A percentile compares a stretch with the other conserved stretches of the same genome.
Conservation (phyloP, 805 yeast species). For the Sungouiozyma ichnusensis region DNA sequence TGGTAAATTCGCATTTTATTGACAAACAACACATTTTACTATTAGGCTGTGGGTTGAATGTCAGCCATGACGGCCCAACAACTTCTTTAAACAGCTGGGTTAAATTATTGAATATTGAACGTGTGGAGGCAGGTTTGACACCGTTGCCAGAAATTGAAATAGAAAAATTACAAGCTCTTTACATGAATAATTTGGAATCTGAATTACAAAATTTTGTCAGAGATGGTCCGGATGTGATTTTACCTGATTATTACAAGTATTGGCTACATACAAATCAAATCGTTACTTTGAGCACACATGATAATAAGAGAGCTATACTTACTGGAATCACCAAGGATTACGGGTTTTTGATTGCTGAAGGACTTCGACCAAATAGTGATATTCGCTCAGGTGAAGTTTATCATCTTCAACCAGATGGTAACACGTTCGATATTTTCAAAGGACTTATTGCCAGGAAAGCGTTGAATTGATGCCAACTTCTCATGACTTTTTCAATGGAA, state of each 20-base stretch:
- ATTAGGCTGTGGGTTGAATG: conserved; percentile 81
- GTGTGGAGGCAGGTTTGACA: conserved; percentile 34
- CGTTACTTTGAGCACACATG: conserved; percentile 53
- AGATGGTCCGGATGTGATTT: conserved; percentile 58
- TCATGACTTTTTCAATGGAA: neutral
- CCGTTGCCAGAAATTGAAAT: conserved; percentile 36
- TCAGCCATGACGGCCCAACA: conserved; percentile 80
- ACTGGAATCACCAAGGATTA: conserved; percentile 76
- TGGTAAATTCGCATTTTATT: conserved; percentile 67
- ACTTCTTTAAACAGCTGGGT: conserved; percentile 74
- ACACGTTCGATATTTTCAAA: conserved; percentile 88
- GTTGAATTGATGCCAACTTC: neutral
- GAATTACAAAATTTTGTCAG: conserved; percentile 47
- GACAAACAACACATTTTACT: conserved; percentile 54
- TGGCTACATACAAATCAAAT: conserved; percentile 81
- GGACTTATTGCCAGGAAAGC: conserved; percentile 67
- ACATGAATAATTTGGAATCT: conserved; percentile 54
- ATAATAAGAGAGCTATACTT: conserved; percentile 48
- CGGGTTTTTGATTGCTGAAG: conserved; percentile 75
- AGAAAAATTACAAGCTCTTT: conserved; percentile 44
- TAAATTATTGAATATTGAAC: conserved; percentile 43
- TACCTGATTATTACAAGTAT: conserved; percentile 59
- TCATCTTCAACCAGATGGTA: conserved; percentile 92
- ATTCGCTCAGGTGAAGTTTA: conserved; percentile 44
- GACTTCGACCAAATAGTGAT: conserved; percentile 34